Percentiles rank a stretch among this genome's conserved stretches.
phyloP scores from a whole-genome alignment of 2,329 filamentous ascomycete genomes.

The Epichloe elymi region DNA sequence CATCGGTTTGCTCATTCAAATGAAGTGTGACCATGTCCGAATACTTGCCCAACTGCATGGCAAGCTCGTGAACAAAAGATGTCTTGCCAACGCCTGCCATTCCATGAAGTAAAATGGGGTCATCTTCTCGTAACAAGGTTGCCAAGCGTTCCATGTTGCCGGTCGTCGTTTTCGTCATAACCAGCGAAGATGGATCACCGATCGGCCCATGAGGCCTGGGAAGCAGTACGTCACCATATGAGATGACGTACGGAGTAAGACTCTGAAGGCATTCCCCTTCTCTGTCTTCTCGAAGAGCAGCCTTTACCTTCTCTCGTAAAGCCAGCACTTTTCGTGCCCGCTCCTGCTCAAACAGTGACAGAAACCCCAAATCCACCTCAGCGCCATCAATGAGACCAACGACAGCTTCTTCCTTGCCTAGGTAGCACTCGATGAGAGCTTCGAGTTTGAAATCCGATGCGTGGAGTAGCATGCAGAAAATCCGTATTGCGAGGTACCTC shows the following conservation, averaged over 20 bases:
- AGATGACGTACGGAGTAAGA: conserved; percentile 48
- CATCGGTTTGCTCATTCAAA: conserved; percentile 95
- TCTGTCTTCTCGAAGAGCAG: conserved; percentile 6
- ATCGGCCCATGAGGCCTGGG: conserved; percentile 44
- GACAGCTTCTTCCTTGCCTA: conserved; percentile 47
- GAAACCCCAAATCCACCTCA: conserved; percentile 65
- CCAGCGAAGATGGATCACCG: conserved; percentile 35
- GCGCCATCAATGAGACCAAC: conserved; percentile 63
- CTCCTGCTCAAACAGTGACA: conserved; percentile 44
- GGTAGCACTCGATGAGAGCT: conserved; percentile 51
- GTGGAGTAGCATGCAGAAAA: conserved; percentile 66
- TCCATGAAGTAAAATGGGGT: conserved; percentile 71
- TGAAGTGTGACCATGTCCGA: conserved; percentile 84
- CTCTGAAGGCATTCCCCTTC: conserved; percentile 18
- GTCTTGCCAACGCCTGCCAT: conserved; percentile 86
- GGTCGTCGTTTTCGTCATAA: conserved; percentile 60
- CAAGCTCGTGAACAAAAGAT: conserved; percentile 68
- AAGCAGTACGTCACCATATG: conserved; percentile 54
- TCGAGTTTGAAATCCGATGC: conserved; percentile 71
- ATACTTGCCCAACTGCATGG: conserved; percentile 64
- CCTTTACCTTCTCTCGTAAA: conserved; percentile 26
- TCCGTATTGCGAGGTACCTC: conserved; percentile 68
- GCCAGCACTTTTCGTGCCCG: conserved; percentile 33
- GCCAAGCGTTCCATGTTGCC: conserved; percentile 61
- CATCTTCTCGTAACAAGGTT: conserved; percentile 47